Conservation (phyloP, 2,329 filamentous ascomycete genomes). For the Calonectria multiphialidica region DNA sequence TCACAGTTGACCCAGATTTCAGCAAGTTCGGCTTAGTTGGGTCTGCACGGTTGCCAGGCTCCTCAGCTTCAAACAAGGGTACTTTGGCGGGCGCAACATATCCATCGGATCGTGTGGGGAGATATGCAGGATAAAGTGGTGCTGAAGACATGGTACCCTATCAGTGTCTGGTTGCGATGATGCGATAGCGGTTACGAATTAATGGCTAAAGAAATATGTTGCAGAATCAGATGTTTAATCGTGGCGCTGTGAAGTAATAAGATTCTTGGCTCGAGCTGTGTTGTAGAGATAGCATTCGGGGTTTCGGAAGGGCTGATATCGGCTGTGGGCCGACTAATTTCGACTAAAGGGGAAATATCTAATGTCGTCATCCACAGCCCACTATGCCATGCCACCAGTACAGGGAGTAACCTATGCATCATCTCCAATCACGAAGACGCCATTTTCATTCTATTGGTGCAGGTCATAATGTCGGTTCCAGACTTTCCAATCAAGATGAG, state of each 20-base stretch:
- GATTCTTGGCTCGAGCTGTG: background rate
- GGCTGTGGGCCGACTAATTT: constrained; percentile 26
- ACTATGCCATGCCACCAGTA: background rate
- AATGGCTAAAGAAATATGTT: background rate
- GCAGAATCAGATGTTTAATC: background rate
- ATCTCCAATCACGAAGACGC: constrained; percentile 15
- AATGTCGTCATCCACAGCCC: constrained; percentile 25
- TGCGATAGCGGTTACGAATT: background rate
- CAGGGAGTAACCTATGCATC: background rate
- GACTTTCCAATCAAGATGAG: background rate
- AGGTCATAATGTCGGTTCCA: background rate
- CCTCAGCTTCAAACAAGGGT: constrained; percentile 44
- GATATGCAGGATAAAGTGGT: constrained; percentile 48
- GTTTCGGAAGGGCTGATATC: background rate
- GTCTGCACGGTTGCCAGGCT: constrained; percentile 47
- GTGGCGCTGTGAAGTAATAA: constrained; percentile 7
- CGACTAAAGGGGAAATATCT: constrained; percentile 18
- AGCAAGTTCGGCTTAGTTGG: constrained; percentile 38
- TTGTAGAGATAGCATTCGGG: background rate
- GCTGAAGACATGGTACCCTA: constrained; percentile 37
- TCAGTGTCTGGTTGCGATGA: background rate
- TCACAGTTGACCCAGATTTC: constrained; percentile 27
- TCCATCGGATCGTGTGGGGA: constrained; percentile 49
- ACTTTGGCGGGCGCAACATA: constrained; percentile 39
- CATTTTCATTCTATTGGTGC: background rate